Evolutionary conservation across 805 yeast species (phyloP).

Genomic region (Metschnikowia amazonensis): DNA sequence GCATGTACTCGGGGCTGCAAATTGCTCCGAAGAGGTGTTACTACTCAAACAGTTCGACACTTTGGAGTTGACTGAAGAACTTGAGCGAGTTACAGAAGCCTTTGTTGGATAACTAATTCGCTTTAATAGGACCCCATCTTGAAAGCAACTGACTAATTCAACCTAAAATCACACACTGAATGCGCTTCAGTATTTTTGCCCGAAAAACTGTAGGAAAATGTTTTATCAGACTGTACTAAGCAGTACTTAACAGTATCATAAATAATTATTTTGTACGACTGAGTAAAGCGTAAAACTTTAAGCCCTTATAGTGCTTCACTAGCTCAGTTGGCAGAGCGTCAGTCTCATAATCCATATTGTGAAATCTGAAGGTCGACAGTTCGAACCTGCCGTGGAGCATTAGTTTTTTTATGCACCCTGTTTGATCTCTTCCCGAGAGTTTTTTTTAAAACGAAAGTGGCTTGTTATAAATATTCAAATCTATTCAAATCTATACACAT

Average conservation of each 20-base stretch:
- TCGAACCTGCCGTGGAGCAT: conserved; percentile 47
- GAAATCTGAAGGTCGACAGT: conserved; percentile 46
- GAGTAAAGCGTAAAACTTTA: too few species aligned
- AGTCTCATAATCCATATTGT: conserved; percentile 23
- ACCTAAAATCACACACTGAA: neutral
- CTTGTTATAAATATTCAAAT: too few species aligned
- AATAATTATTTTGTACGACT: too few species aligned
- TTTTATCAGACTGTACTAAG: too few species aligned
- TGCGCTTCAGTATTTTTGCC: too few species aligned
- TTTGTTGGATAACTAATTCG: neutral
- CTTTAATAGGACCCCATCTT: neutral
- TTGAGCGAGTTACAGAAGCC: conserved; percentile 1
- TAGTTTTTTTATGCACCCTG: too few species aligned
- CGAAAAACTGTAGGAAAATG: too few species aligned
- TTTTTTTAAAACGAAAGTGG: too few species aligned
- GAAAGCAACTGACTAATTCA: neutral
- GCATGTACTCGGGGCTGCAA: neutral
- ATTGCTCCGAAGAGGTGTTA: conserved; percentile 5
- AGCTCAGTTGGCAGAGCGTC: conserved; percentile 21
- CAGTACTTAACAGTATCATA: too few species aligned
- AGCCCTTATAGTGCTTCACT: neutral
- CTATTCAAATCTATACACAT: neutral
- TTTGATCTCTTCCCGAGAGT: too few species aligned
- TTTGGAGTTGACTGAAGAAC: conserved; percentile 10
- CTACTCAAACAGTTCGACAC: conserved; percentile 8